Percentiles rank a stretch among this genome's conserved stretches.
Conservation (phyloP, 176 grass and related monocot species). For the Puya raimondii region DNA sequence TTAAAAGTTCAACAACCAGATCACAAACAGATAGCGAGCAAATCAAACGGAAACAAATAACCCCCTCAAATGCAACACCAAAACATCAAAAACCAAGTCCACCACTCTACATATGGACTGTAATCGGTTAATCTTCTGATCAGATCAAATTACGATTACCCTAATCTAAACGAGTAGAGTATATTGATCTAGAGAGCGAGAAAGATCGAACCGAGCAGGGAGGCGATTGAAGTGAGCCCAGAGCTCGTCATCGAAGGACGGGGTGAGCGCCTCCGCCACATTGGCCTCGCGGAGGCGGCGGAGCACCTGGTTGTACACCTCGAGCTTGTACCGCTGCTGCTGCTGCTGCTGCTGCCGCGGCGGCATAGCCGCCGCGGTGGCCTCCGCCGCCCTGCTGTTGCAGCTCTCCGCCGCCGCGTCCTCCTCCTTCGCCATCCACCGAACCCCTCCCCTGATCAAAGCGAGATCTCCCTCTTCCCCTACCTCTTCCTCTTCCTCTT, state of each 20-base stretch:
- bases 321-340: slow-evolving; percentile 7
- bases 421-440: not conserved
- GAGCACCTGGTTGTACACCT: slow-evolving; percentile 23
- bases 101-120: not conserved
- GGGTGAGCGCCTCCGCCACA: slow-evolving; percentile 6
- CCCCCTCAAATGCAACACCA: not conserved
- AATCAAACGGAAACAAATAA: not conserved
- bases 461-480: not conserved
- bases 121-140: not conserved
- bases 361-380: not conserved
- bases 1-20: not conserved
- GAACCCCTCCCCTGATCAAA: no score
- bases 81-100: not conserved
- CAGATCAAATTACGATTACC: not conserved
- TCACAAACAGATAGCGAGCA: not conserved
- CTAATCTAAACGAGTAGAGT: not conserved
- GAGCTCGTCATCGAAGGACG: slow-evolving; percentile 15
- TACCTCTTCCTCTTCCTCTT: not conserved
- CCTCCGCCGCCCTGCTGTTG: slow-evolving; percentile 11
- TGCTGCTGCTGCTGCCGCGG: not conserved
- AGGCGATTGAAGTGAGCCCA: slow-evolving; percentile 33
- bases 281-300: slow-evolving; percentile 10
- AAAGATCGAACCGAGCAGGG: slow-evolving; percentile 15
- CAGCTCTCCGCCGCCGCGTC: slow-evolving; percentile 16
- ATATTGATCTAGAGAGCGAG: not conserved